Conservation (phyloP, 805 yeast genomes). For the Saturnispora ahearnii region DNA sequence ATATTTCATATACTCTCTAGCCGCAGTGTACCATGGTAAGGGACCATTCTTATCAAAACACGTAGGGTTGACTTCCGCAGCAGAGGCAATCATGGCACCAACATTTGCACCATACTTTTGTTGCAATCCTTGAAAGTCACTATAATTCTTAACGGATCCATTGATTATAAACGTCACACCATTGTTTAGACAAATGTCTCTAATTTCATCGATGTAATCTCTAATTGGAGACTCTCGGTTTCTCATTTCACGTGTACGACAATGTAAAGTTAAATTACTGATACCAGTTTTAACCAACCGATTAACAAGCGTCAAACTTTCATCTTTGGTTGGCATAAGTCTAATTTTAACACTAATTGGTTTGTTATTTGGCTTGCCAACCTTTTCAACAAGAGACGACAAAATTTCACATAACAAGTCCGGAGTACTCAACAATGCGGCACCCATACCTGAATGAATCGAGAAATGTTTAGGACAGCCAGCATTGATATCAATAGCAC, state of each 20-base stretch:
- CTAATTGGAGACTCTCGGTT: constrained; percentile 76
- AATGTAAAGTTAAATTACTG: constrained; percentile 78
- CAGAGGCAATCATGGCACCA: constrained; percentile 94
- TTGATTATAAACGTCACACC: constrained; percentile 72
- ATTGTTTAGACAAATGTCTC: constrained; percentile 48
- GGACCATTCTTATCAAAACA: constrained; percentile 45
- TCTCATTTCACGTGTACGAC: constrained; percentile 84
- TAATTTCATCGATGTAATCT: constrained; percentile 54
- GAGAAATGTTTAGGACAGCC: constrained; percentile 98
- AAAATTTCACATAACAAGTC: constrained; percentile 67
- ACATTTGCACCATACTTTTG: constrained; percentile 44
- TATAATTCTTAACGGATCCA: constrained; percentile 48
- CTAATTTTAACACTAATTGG: constrained; percentile 91
- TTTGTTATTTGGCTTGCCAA: constrained; percentile 67
- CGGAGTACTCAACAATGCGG: constrained; percentile 79
- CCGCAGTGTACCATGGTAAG: constrained; percentile 45
- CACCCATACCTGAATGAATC: constrained; percentile 95
- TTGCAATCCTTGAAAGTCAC: constrained; percentile 33
- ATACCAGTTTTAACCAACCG: constrained; percentile 71
- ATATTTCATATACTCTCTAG: constrained; percentile 45
- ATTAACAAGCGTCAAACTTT: constrained; percentile 51
- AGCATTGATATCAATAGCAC: constrained; percentile 87
- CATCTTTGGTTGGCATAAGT: constrained; percentile 52
- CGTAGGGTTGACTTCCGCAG: constrained; percentile 81
- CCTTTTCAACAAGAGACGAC: constrained; percentile 57